phyloP scores from a whole-genome alignment of 2,329 filamentous ascomycete species.

The Metarhizium album region DNA sequence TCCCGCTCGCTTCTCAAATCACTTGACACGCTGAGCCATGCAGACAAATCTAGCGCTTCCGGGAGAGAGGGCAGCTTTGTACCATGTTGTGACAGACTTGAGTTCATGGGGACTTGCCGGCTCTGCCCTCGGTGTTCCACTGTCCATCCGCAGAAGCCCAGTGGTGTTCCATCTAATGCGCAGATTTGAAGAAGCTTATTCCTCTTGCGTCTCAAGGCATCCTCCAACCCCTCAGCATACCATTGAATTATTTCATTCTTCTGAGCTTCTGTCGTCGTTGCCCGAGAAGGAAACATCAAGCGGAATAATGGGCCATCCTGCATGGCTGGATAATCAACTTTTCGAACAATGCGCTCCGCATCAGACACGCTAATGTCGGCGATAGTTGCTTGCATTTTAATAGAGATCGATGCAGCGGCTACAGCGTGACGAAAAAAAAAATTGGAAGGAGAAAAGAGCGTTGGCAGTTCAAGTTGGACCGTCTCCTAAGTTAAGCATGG shows the following conservation, averaged over 20 bases:
- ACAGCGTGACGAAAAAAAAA: not conserved
- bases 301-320: not conserved
- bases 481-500: no score
- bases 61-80: not conserved
- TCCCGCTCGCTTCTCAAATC: not conserved
- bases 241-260: not conserved
- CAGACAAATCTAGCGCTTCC: not conserved
- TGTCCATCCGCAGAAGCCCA: not conserved
- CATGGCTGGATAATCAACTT: not conserved
- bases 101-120: not conserved
- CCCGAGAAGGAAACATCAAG: not conserved
- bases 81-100: not conserved
- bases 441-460: not conserved
- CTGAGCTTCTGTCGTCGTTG: not conserved
- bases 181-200: not conserved
- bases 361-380: not conserved
- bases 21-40: slow-evolving; percentile 1
- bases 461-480: no score
- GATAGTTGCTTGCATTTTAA: not conserved
- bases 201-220: not conserved
- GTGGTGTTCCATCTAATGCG: not conserved
- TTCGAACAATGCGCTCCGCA: not conserved
- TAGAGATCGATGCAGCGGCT: not conserved
- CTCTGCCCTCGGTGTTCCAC: not conserved
- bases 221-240: not conserved